Conservation (phyloP, 2,329 filamentous ascomycete genomes). For the Neurospora sp. region DNA sequence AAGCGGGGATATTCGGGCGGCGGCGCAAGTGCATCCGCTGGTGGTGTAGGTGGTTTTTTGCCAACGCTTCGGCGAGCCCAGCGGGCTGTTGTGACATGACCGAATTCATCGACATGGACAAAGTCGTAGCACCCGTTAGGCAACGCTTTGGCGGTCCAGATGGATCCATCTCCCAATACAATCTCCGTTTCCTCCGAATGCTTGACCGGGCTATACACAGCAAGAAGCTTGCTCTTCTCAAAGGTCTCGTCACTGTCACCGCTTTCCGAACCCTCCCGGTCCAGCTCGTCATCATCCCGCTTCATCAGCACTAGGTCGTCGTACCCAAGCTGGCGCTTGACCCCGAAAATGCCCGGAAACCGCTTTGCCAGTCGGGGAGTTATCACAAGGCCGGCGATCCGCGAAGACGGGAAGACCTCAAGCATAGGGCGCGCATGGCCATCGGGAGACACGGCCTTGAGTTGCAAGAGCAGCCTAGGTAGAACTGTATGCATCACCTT, state of each 20-base stretch:
- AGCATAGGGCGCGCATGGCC: slow-evolving; percentile 57
- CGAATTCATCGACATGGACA: slow-evolving; percentile 46
- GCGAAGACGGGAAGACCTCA: slow-evolving; percentile 63
- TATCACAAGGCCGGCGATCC: slow-evolving; percentile 44
- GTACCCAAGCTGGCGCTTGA: slow-evolving; percentile 52
- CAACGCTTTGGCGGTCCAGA: slow-evolving; percentile 46
- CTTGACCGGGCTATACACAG: slow-evolving; percentile 55
- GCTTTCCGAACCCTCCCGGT: slow-evolving; percentile 21
- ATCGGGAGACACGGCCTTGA: slow-evolving; percentile 55
- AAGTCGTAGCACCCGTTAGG: slow-evolving; percentile 58
- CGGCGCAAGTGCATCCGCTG: slow-evolving; percentile 14
- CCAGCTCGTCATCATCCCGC: slow-evolving; percentile 54
- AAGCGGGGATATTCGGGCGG: slow-evolving; percentile 30
- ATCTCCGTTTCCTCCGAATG: slow-evolving; percentile 53
- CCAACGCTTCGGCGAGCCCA: slow-evolving; percentile 50
- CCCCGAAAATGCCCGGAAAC: slow-evolving; percentile 54
- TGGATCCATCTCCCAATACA: slow-evolving; percentile 52
- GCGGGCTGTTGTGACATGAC: slow-evolving; percentile 50
- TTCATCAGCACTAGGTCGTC: slow-evolving; percentile 63
- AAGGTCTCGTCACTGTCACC: slow-evolving; percentile 33
- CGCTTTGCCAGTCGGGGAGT: slow-evolving; percentile 49
- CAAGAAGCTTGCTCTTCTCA: slow-evolving; percentile 45
- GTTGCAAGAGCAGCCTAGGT: slow-evolving; percentile 59
- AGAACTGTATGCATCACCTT: slow-evolving; percentile 57
- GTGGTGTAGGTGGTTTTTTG: background rate